Conservation (phyloP, 2,329 filamentous ascomycete genomes). For the Chrysoporthe austroafricana region DNA sequence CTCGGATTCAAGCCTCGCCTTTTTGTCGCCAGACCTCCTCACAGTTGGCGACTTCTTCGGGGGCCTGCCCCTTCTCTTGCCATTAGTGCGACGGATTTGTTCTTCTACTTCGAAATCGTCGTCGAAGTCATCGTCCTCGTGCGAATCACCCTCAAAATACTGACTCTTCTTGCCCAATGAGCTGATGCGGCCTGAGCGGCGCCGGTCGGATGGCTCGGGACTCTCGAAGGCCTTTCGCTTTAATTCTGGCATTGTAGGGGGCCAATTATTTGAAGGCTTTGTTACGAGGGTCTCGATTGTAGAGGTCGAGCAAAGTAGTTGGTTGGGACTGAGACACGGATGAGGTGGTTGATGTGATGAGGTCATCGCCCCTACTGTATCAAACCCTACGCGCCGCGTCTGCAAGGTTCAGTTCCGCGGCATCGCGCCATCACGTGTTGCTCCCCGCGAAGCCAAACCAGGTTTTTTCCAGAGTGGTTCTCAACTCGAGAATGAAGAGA, state of each 20-base stretch:
- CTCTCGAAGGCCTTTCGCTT: conserved; percentile 33
- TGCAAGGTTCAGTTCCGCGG: neutral
- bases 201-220: conserved; percentile 39
- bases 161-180: conserved; percentile 51
- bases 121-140: conserved; percentile 31
- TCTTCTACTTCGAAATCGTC: neutral
- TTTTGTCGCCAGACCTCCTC: conserved; percentile 22
- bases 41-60: conserved; percentile 21
- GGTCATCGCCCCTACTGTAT: neutral
- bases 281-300: too few relatives aligned
- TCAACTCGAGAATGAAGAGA: neutral
- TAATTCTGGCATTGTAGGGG: conserved; percentile 12
- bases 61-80: conserved; percentile 18
- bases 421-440: neutral
- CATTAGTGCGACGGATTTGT: conserved; percentile 15
- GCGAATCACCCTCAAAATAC: conserved; percentile 52
- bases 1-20: conserved; percentile 29
- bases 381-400: neutral
- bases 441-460: neutral
- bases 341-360: neutral
- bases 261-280: neutral
- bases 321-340: neutral
- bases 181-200: conserved; percentile 53
- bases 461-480: too few relatives aligned
- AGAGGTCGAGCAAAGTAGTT: neutral